Evolutionary conservation across 2,329 filamentous ascomycete genomes (phyloP).

Genomic region (Aspergillus sojae): DNA sequence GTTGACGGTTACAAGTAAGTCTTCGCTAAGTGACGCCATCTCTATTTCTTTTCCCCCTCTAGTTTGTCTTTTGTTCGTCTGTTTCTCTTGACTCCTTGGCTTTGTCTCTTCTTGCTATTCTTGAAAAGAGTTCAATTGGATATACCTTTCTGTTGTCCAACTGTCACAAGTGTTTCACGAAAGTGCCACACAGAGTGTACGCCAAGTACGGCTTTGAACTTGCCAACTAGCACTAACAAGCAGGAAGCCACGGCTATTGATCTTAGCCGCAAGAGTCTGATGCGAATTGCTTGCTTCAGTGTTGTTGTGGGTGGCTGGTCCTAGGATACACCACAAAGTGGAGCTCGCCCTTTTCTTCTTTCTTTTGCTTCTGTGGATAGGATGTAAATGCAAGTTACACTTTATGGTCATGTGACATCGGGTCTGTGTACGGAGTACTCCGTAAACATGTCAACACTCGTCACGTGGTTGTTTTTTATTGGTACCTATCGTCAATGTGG

Average conservation of each 20-base stretch:
- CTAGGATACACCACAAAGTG: slow-evolving; percentile 3
- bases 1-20: slow-evolving; percentile 93
- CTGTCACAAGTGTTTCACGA: neutral
- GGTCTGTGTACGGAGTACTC: no score
- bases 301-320: neutral
- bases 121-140: neutral
- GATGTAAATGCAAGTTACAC: neutral
- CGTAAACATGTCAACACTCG: neutral
- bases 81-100: neutral
- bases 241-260: neutral
- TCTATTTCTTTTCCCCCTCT: slow-evolving; percentile 11
- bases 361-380: neutral
- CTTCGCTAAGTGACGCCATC: slow-evolving; percentile 97
- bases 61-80: neutral
- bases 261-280: neutral
- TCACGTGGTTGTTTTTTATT: neutral
- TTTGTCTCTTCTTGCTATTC: neutral
- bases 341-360: slow-evolving; percentile 7
- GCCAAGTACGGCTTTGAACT: neutral
- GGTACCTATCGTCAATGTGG: no score
- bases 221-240: neutral
- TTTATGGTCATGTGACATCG: neutral
- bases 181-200: neutral
- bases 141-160: neutral
- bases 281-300: neutral